Percentiles rank a stretch among this genome's conserved stretches.
These are phyloP conservation scores for Fraxinus albicans DNA, from an alignment of 305 asterid species.

Conservation along the genomic window DNA sequence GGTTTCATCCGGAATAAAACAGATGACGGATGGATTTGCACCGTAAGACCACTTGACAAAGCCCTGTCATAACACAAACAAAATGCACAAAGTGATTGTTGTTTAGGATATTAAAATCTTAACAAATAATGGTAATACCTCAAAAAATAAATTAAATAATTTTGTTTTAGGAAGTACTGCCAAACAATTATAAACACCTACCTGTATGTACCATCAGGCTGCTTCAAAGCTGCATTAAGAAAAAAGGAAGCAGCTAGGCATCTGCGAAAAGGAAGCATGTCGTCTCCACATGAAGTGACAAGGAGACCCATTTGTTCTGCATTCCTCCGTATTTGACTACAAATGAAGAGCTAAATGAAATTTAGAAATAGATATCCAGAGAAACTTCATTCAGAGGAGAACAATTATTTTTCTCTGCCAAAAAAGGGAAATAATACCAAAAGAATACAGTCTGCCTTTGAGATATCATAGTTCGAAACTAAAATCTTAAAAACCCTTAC, in stretches of 20 bases:
- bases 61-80: slow-evolving; percentile 52
- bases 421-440: background rate
- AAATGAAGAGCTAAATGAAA: slow-evolving; percentile 21
- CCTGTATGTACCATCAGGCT: slow-evolving; percentile 94
- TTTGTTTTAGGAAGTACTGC: background rate
- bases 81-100: background rate
- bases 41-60: slow-evolving; percentile 72
- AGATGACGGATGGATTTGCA: slow-evolving; percentile 89
- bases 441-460: background rate
- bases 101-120: slow-evolving; percentile 13
- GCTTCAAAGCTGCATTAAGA: slow-evolving; percentile 89
- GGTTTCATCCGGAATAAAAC: slow-evolving; percentile 71
- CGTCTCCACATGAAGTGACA: slow-evolving; percentile 83
- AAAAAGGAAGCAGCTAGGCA: slow-evolving; percentile 92
- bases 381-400: background rate
- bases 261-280: slow-evolving; percentile 68
- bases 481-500: background rate
- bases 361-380: slow-evolving; percentile 7
- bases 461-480: background rate
- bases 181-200: slow-evolving; percentile 21
- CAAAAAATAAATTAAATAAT: background rate
- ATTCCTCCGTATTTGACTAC: slow-evolving; percentile 72
- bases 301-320: slow-evolving; percentile 80
- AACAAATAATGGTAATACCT: background rate
- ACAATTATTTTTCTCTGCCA: background rate